Evolutionary conservation across 139 green algal species (phyloP), one percentile per base, ranked within the genome.

Genomic region (Penium margaritaceum): DNA sequence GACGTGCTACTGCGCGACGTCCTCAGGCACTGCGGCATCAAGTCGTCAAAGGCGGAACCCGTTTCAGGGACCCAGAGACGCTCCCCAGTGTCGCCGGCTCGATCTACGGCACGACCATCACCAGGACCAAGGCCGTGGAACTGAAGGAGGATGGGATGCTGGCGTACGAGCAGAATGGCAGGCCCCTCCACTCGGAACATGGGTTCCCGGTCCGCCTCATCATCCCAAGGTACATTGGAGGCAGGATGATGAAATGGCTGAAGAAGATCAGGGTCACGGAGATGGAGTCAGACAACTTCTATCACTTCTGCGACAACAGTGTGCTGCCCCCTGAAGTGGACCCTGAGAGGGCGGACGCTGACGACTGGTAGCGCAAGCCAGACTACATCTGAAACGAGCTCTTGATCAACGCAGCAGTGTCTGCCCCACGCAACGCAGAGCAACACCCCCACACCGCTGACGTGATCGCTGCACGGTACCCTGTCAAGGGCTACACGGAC

Each of bases 381-480:
- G 94, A 98, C 70, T 98, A 90, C 80, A 96, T 99, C 75, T 95
- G 97, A 88, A 99, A 97, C 74, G 87, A 99, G 67, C 84, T 99
- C 33, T 96, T 96, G 85, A 93, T 99, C 78, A 96, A 99, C 82
- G 88, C 78, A 2, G 91, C 88, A 27, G 90, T 97, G 6, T 83
- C 83, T 14, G 82, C 83, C 21, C 93, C 93, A 3, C 86, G 78
- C 66, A 91, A 98, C 78, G 89, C 95, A 64, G 90, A 96, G 82
- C 67, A 91, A 15, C 53, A 97, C 32, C 72, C 78, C 1, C 79
- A 93, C 24, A 38, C 29, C 19, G 21, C 34, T 32, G 34, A 32
- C 57, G 5, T 14, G 12, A 17, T 7, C 35, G 21, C 72, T 7
- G 7, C 7, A n/a, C 24, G 9, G 37, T 77, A 77, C 62, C 63